Evolutionary conservation across 345 rosid genomes (phyloP).

Genomic region (Geranium rotundifolium): DNA sequence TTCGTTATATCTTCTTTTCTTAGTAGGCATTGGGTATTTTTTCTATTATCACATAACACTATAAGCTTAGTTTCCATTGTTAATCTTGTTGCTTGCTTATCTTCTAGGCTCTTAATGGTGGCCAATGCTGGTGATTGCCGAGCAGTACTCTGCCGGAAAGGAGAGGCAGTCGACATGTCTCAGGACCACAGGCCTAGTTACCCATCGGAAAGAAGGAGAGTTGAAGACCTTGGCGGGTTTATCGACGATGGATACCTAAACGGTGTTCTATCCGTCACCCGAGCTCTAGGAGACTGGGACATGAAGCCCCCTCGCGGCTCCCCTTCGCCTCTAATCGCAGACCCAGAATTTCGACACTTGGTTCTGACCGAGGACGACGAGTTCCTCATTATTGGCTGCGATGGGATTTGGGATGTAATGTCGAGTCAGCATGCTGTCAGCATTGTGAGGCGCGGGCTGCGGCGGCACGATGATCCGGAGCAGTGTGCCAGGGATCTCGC

Average conservation of each 20-base stretch:
- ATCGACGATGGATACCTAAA: constrained; percentile 67
- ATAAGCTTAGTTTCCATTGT: no score
- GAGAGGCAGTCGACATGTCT: constrained; percentile 35
- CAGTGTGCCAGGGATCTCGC: constrained; percentile 71
- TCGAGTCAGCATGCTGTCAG: constrained; percentile 76
- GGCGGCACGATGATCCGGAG: constrained; percentile 55
- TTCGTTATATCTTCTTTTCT: no score
- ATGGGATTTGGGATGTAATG: constrained; percentile 91
- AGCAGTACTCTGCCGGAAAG: constrained; percentile 36
- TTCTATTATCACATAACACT: no score
- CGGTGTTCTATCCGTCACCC: constrained; percentile 60
- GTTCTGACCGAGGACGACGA: constrained; percentile 57
- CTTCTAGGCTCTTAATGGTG: constrained; percentile 51
- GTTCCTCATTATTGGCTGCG: constrained; percentile 80
- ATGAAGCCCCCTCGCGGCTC: constrained; percentile 52
- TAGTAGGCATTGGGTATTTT: no score
- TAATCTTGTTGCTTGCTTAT: no score
- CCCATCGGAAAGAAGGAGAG: constrained; percentile 24
- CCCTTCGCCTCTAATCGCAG: constrained; percentile 66
- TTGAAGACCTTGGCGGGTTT: constrained; percentile 36
- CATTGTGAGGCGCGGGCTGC: constrained; percentile 47
- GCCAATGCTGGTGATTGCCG: constrained; percentile 46
- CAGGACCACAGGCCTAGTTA: constrained; percentile 33
- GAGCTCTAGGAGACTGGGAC: constrained; percentile 94
- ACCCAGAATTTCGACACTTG: constrained; percentile 57